phyloP scores from a whole-genome alignment of 2,329 filamentous ascomycete genomes.

The Chaetomiaceae sp. region DNA sequence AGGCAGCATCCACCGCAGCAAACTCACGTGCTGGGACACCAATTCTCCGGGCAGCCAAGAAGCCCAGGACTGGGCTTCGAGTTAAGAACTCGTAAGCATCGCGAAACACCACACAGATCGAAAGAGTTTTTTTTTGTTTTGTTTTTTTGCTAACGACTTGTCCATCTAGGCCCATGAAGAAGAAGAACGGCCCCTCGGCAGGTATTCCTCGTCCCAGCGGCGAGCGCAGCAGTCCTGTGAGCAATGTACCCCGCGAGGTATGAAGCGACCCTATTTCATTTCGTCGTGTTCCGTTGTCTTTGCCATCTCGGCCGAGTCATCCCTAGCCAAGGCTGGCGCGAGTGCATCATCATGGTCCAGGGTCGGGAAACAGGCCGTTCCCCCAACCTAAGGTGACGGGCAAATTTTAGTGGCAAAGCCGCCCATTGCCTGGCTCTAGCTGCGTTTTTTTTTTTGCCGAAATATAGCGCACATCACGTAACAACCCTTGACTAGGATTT shows the following conservation, averaged over 20 bases:
- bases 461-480: slow-evolving; percentile 30
- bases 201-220: slow-evolving; percentile 63
- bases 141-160: slow-evolving; percentile 18
- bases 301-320: too few relatives aligned
- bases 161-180: slow-evolving; percentile 65
- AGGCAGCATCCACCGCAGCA: slow-evolving; percentile 42
- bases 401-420: slow-evolving; percentile 20
- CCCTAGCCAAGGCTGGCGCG: background rate
- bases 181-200: slow-evolving; percentile 63
- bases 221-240: slow-evolving; percentile 59
- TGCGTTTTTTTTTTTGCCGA: slow-evolving; percentile 36
- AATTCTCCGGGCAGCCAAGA: slow-evolving; percentile 54
- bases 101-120: slow-evolving; percentile 3
- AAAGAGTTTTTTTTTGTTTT: slow-evolving; percentile 5
- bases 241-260: slow-evolving; percentile 50
- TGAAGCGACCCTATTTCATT: slow-evolving; percentile 28
- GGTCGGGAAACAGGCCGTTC: background rate
- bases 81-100: slow-evolving; percentile 63
- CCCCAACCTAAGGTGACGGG: background rate
- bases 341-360: background rate
- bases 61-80: slow-evolving; percentile 56
- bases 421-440: slow-evolving; percentile 18
- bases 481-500: slow-evolving; percentile 17
- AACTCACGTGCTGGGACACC: slow-evolving; percentile 60
- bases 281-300: background rate